These are phyloP conservation scores for Leptographium lundbergii DNA, from an alignment of 2,329 filamentous ascomycete species.

Conservation along the genomic window DNA sequence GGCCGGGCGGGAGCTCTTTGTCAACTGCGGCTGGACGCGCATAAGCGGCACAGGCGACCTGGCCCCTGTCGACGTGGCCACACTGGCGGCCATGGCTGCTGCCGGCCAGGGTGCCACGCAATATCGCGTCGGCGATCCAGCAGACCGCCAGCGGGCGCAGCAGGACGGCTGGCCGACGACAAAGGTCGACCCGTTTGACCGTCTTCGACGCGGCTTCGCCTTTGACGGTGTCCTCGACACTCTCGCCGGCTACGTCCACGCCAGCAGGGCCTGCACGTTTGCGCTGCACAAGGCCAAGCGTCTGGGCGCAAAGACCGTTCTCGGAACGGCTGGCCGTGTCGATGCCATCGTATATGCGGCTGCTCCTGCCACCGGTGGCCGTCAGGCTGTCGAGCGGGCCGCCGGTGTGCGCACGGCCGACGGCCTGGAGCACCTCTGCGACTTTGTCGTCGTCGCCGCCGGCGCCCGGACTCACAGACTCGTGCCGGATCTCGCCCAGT, in stretches of 20 bases:
- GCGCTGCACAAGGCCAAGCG: not conserved
- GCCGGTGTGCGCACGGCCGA: not conserved
- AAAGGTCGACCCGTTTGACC: not conserved
- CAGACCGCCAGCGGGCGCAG: not conserved
- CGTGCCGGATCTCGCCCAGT: not conserved
- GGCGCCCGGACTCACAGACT: not conserved
- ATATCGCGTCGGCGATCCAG: not conserved
- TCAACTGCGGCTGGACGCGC: slow-evolving; percentile 1
- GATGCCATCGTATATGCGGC: not conserved
- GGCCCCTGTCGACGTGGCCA: not conserved
- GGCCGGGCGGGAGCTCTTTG: slow-evolving; percentile 1
- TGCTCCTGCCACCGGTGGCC: not conserved
- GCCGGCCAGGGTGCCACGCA: not conserved
- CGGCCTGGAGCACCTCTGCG: not conserved
- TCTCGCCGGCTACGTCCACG: not conserved
- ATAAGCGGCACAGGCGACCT: not conserved
- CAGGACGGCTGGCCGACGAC: not conserved
- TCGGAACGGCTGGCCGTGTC: not conserved
- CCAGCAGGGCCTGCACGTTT: not conserved
- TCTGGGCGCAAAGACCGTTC: not conserved
- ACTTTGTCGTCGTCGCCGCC: not conserved
- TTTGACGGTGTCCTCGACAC: slow-evolving; percentile 2
- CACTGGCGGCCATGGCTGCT: not conserved
- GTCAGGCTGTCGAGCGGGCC: not conserved
- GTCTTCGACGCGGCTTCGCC: not conserved